Conservation (phyloP, 257 asterid genomes). For the Parsonsia alboflavescens region DNA sequence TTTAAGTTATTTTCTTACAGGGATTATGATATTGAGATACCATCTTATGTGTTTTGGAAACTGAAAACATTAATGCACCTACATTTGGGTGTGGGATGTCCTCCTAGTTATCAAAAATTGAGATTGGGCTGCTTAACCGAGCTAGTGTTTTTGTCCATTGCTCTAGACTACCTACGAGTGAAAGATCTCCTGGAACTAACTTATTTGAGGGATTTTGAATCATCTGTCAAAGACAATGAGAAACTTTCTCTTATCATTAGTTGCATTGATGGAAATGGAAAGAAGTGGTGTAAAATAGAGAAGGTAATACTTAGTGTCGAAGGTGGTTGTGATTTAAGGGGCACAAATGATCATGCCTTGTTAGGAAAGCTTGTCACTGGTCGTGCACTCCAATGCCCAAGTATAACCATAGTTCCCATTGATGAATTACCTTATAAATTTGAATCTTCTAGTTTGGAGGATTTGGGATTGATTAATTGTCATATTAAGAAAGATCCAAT, state of each 20-base stretch:
- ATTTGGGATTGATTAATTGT: background rate
- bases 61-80: background rate
- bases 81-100: background rate
- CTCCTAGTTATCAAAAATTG: background rate
- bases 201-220: too few relatives aligned
- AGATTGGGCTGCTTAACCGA: background rate
- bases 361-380: too few relatives aligned
- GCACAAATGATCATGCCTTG: background rate
- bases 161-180: background rate
- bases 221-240: too few relatives aligned
- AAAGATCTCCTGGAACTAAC: background rate
- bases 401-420: too few relatives aligned
- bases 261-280: too few relatives aligned
- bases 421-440: background rate
- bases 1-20: background rate
- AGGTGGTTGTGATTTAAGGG: too few relatives aligned
- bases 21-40: too few relatives aligned
- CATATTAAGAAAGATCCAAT: too few relatives aligned
- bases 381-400: background rate
- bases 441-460: background rate
- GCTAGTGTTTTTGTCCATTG: background rate
- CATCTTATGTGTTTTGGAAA: too few relatives aligned
- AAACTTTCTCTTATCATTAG: too few relatives aligned
- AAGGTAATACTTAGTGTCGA: too few relatives aligned
- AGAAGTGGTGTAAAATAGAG: background rate